Evolutionary conservation across 2,329 filamentous ascomycete genomes (phyloP), one percentile per base, ranked within the genome.

Genomic region (Pyrenochaeta sp.): DNA sequence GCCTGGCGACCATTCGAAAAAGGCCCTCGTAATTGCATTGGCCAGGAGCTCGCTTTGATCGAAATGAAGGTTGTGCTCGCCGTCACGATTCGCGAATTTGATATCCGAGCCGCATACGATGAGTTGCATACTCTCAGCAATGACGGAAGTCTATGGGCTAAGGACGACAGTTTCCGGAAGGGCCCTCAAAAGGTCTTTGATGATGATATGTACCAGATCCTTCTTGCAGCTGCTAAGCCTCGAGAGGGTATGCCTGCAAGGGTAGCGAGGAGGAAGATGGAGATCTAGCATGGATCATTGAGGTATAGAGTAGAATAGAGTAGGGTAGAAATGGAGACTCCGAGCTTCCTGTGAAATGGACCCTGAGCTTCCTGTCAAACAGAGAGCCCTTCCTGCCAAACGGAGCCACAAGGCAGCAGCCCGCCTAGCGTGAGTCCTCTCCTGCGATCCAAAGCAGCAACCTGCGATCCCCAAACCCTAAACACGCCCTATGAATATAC

Each of bases 1-100:
- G 67, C 61, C 7, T 74, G 53, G 50, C 56, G 68, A 6, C 63
- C 72, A 0, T 77, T 77, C 41, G 71, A 75, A 24, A 46, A 61
- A 4, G 74, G 74, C 0, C 63, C 67, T 1, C 35, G 54, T 3
- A 53, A 55, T 26, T 62, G 61, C 23, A 49, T 62, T 4, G 58
- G 58, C 2, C 57, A 63, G n/a, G 53, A 51, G 9, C 35, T 63
- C 6, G 44, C 46, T 8, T 32, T 51, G 22, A 37, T 53, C 7
- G 57, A 61, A 32, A 40, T 60, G 14, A 57, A 55, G 24, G 42
- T 55, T 4, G 46, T 51, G 7, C 41, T 67, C 7, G 60, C 49
- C 6, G 47, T 65, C 29, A 56, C 51, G 6, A 35, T 57, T 2
- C 26, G 61, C 6, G 44, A 52, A 11, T 66, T 64, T 35, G 52